These are phyloP conservation scores for Lentinula aciculospora DNA, from an alignment of 768 basidiomycete genomes.

Conservation along the genomic window DNA sequence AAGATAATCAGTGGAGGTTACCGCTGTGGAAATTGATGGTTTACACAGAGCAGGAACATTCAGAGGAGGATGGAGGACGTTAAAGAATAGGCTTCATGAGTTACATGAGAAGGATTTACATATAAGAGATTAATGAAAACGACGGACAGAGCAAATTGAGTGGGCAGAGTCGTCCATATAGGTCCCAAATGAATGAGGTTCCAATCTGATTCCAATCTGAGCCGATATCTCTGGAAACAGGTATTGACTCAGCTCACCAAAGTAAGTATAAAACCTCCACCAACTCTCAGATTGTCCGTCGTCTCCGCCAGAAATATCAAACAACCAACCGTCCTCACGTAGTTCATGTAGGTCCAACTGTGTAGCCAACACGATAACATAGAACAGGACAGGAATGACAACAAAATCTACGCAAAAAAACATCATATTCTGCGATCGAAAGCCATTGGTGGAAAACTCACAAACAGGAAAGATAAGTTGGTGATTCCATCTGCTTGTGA, in stretches of 20 bases:
- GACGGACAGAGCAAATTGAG: conserved; percentile 85
- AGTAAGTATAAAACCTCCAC: conserved; percentile 85
- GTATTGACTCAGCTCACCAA: conserved; percentile 41
- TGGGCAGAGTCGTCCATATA: conserved; percentile 83
- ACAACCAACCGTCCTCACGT: conserved; percentile 76
- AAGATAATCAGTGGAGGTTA: neutral
- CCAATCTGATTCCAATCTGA: conserved; percentile 41
- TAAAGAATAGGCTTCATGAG: conserved; percentile 64
- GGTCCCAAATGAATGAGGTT: conserved; percentile 53
- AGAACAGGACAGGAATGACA: conserved; percentile 78
- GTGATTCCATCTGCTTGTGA: conserved; percentile 77
- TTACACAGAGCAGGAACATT: conserved; percentile 86
- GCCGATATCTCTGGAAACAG: neutral
- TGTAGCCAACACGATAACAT: conserved; percentile 64
- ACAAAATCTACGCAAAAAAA: conserved; percentile 55
- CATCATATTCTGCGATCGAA: neutral
- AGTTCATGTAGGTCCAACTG: conserved; percentile 55
- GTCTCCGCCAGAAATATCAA: conserved; percentile 54
- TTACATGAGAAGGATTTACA: conserved; percentile 4
- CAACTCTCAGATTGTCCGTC: conserved; percentile 40
- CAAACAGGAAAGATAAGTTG: conserved; percentile 90
- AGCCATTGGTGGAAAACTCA: conserved; percentile 30
- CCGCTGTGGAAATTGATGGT: conserved; percentile 11
- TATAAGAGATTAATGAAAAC: conserved; percentile 24
- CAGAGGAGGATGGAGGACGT: conserved; percentile 76